Percentiles rank a stretch among this genome's conserved stretches.
phyloP scores from a whole-genome alignment of 495 filamentous ascomycete genomes.

The Massariosphaeria phaeospora region DNA sequence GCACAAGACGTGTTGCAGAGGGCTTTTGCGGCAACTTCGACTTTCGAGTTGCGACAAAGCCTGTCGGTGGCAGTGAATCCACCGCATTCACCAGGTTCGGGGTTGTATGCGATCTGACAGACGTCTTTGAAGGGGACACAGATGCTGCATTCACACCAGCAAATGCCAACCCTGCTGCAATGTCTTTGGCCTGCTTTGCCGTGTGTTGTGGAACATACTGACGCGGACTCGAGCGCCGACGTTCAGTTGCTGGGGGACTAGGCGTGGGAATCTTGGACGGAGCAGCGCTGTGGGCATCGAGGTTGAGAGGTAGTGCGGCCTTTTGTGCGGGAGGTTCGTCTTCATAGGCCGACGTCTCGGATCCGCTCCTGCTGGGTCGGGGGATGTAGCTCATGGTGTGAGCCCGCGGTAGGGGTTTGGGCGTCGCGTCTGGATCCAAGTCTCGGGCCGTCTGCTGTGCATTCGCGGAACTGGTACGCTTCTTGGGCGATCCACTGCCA shows the following conservation, averaged over 20 bases:
- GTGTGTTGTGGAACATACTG: constrained; percentile 6
- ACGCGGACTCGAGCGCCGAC: constrained; percentile 10
- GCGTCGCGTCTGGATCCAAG: constrained; percentile 12
- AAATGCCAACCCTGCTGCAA: constrained; percentile 21
- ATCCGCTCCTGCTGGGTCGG: constrained; percentile 6
- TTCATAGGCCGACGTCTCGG: neutral
- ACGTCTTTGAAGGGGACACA: constrained; percentile 7
- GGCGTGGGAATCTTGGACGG: constrained; percentile 22
- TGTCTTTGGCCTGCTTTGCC: constrained; percentile 10
- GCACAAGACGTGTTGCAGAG: neutral
- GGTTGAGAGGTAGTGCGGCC: neutral
- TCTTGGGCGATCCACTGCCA: neutral
- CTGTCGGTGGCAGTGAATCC: neutral
- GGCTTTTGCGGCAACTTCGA: neutral
- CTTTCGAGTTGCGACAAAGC: constrained; percentile 17
- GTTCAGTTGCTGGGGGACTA: neutral
- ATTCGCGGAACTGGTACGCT: neutral
- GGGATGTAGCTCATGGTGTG: constrained; percentile 31
- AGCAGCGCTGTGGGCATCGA: neutral
- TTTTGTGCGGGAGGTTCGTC: neutral
- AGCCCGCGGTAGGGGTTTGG: constrained; percentile 18
- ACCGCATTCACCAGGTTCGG: constrained; percentile 15
- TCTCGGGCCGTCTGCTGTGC: neutral
- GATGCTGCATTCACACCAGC: neutral
- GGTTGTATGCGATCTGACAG: constrained; percentile 27